phyloP scores from a whole-genome alignment of 371 early-diverging fungal species.

The Rhizomucor pusillus region DNA sequence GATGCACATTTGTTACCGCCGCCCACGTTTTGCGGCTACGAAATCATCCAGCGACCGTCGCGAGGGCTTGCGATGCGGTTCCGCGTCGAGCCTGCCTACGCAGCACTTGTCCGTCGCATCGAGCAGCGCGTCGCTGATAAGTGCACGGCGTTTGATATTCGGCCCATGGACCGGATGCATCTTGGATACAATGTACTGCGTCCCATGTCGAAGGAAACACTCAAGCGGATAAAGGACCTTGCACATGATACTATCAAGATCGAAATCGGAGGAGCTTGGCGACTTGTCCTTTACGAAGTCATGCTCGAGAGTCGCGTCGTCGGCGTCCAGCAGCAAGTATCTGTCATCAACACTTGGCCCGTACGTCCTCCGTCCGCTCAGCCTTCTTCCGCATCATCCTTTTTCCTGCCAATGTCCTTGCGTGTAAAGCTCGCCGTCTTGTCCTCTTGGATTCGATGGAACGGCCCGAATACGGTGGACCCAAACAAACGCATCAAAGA shows the following conservation, averaged over 20 bases:
- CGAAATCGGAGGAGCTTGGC: conserved; percentile 13
- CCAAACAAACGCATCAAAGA: no score
- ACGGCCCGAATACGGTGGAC: background rate
- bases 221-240: conserved; percentile 10
- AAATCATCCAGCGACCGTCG: conserved; percentile 11
- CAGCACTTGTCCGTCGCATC: conserved; percentile 6
- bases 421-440: conserved; percentile 22
- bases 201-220: conserved; percentile 4
- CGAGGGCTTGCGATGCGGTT: conserved; percentile 12
- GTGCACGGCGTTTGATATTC: conserved; percentile 13
- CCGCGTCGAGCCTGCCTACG: conserved; percentile 12
- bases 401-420: conserved; percentile 13
- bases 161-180: conserved; percentile 20
- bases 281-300: conserved; percentile 18
- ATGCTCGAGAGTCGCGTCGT: conserved; percentile 23
- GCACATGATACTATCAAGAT: conserved; percentile 15
- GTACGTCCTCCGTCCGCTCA: conserved; percentile 6
- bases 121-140: conserved; percentile 6
- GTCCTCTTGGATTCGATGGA: conserved; percentile 18
- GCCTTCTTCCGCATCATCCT: conserved; percentile 7
- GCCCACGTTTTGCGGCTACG: conserved; percentile 16
- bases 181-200: conserved; percentile 20
- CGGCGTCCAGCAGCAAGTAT: conserved; percentile 19
- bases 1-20: conserved; percentile 4
- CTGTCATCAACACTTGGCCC: conserved; percentile 14